Conservation (phyloP, 345 rosid species). For the Sonneratia caseolaris region DNA sequence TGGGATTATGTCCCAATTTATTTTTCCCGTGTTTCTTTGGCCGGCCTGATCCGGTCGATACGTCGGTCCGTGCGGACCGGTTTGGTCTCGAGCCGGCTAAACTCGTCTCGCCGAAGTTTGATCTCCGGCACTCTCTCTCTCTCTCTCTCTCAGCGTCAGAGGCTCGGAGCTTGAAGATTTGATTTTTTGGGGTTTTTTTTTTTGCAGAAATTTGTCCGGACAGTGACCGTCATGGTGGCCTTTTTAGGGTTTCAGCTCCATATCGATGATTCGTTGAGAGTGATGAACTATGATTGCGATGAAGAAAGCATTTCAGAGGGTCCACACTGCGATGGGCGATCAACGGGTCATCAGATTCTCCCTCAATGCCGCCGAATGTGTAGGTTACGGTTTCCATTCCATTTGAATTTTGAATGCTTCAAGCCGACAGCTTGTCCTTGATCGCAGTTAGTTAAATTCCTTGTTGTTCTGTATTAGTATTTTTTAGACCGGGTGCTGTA, state of each 20-base stretch:
- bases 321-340: slow-evolving; percentile 24
- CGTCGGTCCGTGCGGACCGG: not conserved
- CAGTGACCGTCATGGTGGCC: not conserved
- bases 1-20: no score
- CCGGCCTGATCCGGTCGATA: not conserved
- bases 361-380: slow-evolving; percentile 47
- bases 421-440: not conserved
- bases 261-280: not conserved
- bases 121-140: not conserved
- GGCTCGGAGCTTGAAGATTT: no score
- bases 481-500: not conserved
- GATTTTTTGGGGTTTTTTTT: not conserved
- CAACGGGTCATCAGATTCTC: slow-evolving; percentile 44
- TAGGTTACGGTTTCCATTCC: slow-evolving; percentile 17
- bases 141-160: not conserved
- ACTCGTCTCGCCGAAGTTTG: no score
- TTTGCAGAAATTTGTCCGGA: not conserved
- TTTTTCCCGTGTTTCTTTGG: no score
- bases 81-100: no score
- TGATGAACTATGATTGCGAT: slow-evolving; percentile 12
- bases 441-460: not conserved
- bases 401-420: not conserved
- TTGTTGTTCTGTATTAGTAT: no score
- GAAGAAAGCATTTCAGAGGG: slow-evolving; percentile 25
- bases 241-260: slow-evolving; percentile 4